Base-by-base conservation (phyloP, 192 early-diverging fungal species). In the Linnemannia zychae region DNA sequence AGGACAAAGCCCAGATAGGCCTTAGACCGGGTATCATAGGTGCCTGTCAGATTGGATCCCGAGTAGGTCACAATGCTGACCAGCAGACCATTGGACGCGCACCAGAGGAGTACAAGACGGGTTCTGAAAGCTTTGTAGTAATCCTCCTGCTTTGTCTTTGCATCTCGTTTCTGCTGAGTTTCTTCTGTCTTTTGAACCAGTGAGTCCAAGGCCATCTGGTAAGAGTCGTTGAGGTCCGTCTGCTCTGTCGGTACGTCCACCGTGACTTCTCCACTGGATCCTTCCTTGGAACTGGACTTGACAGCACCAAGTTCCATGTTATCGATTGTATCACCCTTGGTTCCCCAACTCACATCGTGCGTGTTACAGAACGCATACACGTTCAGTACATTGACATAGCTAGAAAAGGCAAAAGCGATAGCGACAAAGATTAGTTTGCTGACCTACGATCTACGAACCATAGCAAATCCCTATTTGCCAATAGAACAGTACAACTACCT, bases 91-190 rank as follows among this genome's bases (percentile, higher is more conserved):
- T 97, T 97, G n/a, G 91, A 91, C n/a, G 96, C 87, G 72, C 96
- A 91, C 96, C 96, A 97, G 22, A 80, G 80, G 24, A 97, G 80
- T 1, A 97, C 92, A 24, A 96, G 87, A 11, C 89, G 85, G 1
- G 96, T 97, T 76, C 96, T 92, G 91, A 96, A 97, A 49, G 93
- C 81, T 48, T 94, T 93, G 86, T 95, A 96, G 84, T 97, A 95
- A 87, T 97, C 96, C 53, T 88, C 94, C 78, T 92, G 92, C 76
- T 96, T 96, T 11, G 93, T 94, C 69, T 93, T 91, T 3, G 92
- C 91, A 81, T 95, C 93, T 20, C 92, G 88, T 87, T 94, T 83
- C 74, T 89, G 69, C 5, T 83, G 86, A 18, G 89, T 90, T 38
- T 92, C 88, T 11, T 86, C 81, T 28, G 90, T 76, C 36, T 75